phyloP scores from a whole-genome alignment of 306 rosid genomes.

The Castanea crenata region DNA sequence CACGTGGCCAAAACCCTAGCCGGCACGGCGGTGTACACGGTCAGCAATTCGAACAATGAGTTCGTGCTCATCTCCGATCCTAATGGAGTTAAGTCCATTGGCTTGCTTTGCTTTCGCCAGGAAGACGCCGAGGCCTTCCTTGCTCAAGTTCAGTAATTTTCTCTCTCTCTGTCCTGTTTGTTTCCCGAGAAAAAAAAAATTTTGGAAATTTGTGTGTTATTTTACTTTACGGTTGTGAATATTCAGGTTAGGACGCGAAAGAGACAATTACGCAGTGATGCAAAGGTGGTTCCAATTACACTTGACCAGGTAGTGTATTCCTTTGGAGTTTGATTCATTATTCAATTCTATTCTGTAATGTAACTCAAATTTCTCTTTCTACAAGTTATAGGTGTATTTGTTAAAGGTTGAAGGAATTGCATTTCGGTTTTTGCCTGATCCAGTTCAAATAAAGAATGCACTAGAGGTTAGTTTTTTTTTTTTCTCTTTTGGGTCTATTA shows the following conservation, averaged over 20 bases:
- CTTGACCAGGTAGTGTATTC: slow-evolving; percentile 73
- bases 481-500: background rate
- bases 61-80: slow-evolving; percentile 89
- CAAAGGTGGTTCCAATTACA: slow-evolving; percentile 81
- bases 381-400: slow-evolving; percentile 68
- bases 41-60: slow-evolving; percentile 91
- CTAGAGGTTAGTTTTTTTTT: slow-evolving; percentile 60
- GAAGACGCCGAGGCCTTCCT: slow-evolving; percentile 93
- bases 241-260: slow-evolving; percentile 71
- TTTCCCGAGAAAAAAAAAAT: background rate
- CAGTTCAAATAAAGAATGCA: slow-evolving; percentile 87
- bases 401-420: slow-evolving; percentile 99
- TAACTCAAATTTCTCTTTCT: background rate
- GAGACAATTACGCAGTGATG: slow-evolving; percentile 60
- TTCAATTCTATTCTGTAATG: background rate
- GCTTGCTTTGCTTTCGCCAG: slow-evolving; percentile 88
- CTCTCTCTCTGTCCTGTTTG: background rate
- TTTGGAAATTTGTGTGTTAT: too few species aligned
- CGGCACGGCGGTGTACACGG: slow-evolving; percentile 87
- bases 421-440: slow-evolving; percentile 92
- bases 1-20: slow-evolving; percentile 70
- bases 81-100: slow-evolving; percentile 73
- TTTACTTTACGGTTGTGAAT: background rate
- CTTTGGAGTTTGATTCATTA: background rate
- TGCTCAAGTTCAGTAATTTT: slow-evolving; percentile 55